These are phyloP conservation scores for Kwoniella dejecticola DNA, from an alignment of 768 basidiomycete genomes.

Conservation along the genomic window DNA sequence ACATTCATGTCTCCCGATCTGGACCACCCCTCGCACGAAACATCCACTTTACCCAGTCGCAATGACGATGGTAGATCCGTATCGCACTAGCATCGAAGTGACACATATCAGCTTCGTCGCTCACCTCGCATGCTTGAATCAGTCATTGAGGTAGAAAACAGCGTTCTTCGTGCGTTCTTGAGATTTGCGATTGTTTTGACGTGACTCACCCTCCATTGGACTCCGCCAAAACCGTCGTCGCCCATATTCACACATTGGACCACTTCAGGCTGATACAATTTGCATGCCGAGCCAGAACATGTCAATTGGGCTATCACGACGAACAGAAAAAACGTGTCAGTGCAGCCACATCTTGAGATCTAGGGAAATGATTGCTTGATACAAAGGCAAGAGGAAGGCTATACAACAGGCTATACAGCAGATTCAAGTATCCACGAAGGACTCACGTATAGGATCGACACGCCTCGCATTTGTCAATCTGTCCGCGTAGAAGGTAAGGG, in stretches of 20 bases:
- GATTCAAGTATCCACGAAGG: too few relatives aligned
- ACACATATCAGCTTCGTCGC: not conserved
- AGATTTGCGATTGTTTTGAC: too few relatives aligned
- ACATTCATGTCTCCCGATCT: conserved; percentile 79
- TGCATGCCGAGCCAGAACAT: conserved; percentile 78
- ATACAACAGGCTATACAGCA: too few relatives aligned
- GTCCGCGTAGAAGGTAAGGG: conserved; percentile 77
- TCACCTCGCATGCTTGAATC: too few relatives aligned
- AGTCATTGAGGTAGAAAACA: too few relatives aligned
- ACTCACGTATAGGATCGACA: conserved; percentile 63
- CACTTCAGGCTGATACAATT: conserved; percentile 74
- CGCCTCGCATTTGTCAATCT: conserved; percentile 68
- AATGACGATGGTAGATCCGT: conserved; percentile 81
- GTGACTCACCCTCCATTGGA: conserved; percentile 84
- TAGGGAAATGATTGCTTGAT: too few relatives aligned
- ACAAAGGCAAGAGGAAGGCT: too few relatives aligned
- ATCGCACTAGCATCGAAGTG: conserved; percentile 68
- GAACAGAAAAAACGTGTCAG: not conserved
- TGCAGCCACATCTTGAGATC: too few relatives aligned
- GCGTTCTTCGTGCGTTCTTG: not conserved
- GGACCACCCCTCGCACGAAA: conserved; percentile 90
- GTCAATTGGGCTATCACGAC: conserved; percentile 64
- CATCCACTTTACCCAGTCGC: conserved; percentile 79
- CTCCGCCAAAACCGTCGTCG: conserved; percentile 67
- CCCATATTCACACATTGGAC: conserved; percentile 82